phyloP scores from a whole-genome alignment of 2,329 filamentous ascomycete species.

The Remersonia thermophila region DNA sequence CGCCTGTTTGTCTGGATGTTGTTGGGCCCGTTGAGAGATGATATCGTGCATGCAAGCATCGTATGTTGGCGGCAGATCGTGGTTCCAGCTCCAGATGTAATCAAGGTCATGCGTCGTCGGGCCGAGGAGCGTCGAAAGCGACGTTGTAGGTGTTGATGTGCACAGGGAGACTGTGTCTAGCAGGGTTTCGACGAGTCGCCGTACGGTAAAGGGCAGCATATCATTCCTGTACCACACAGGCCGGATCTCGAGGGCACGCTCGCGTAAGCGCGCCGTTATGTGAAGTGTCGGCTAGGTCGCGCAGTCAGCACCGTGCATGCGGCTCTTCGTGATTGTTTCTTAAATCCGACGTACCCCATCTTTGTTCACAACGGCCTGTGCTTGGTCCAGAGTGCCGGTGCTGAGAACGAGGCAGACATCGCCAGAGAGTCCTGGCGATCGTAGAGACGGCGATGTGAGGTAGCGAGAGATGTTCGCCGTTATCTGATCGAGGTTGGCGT shows the following conservation, averaged over 20 bases:
- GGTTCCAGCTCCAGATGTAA: slow-evolving; percentile 31
- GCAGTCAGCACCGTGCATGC: background rate
- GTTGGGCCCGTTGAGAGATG: slow-evolving; percentile 26
- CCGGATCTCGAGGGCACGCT: slow-evolving; percentile 22
- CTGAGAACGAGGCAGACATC: slow-evolving; percentile 11
- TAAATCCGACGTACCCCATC: slow-evolving; percentile 16
- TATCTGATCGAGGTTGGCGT: slow-evolving; percentile 21
- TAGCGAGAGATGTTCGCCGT: slow-evolving; percentile 19
- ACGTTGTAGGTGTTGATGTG: slow-evolving; percentile 18
- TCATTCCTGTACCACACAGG: slow-evolving; percentile 30
- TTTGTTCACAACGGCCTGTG: slow-evolving; percentile 7
- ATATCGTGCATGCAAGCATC: slow-evolving; percentile 34
- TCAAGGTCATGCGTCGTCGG: slow-evolving; percentile 28
- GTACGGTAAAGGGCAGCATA: slow-evolving; percentile 31
- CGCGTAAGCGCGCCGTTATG: slow-evolving; percentile 21
- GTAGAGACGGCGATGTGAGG: slow-evolving; percentile 11
- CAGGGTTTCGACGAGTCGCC: slow-evolving; percentile 29
- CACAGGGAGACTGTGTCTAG: slow-evolving; percentile 27
- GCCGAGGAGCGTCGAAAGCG: slow-evolving; percentile 23
- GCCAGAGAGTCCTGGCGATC: background rate
- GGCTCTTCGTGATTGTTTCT: background rate
- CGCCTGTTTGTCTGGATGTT: slow-evolving; percentile 27
- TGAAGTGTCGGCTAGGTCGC: slow-evolving; percentile 22
- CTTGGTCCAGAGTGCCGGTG: slow-evolving; percentile 8
- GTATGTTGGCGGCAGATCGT: slow-evolving; percentile 27